These are phyloP conservation scores for Larix kaempferi DNA, from an alignment of 75 land plant genomes.

Conservation along the genomic window DNA sequence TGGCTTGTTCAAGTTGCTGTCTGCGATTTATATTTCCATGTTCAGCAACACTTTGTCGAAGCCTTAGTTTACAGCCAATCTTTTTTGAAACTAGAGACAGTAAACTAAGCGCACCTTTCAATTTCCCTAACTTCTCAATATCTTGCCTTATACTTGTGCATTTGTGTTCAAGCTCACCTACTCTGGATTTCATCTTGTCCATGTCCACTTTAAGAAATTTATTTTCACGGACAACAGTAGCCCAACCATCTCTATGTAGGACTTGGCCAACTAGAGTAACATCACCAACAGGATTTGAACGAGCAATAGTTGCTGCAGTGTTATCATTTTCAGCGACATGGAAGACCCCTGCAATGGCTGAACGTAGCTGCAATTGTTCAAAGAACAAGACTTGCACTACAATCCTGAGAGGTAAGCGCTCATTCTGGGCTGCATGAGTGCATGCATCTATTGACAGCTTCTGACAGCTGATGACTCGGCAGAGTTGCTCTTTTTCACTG, in stretches of 20 bases:
- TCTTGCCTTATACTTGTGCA: slow-evolving; percentile 63
- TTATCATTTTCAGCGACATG: slow-evolving; percentile 41
- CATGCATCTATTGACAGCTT: slow-evolving; percentile 86
- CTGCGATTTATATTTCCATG: slow-evolving; percentile 16
- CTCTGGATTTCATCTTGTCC: slow-evolving; percentile 62
- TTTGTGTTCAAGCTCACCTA: slow-evolving; percentile 69
- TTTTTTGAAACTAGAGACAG: slow-evolving; percentile 24
- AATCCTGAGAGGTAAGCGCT: slow-evolving; percentile 65
- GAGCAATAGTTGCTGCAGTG: slow-evolving; percentile 2
- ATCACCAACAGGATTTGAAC: background rate
- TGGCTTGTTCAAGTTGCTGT: slow-evolving; percentile 21
- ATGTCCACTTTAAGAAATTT: slow-evolving; percentile 61
- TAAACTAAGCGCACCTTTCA: slow-evolving; percentile 29
- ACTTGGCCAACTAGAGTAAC: slow-evolving; percentile 21
- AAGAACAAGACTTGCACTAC: slow-evolving; percentile 83
- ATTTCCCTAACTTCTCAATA: slow-evolving; percentile 53
- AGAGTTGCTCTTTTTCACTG: slow-evolving; percentile 54
- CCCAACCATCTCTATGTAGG: slow-evolving; percentile 56
- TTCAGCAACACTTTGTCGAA: slow-evolving; percentile 21
- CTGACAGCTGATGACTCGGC: slow-evolving; percentile 55
- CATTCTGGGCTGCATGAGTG: slow-evolving; percentile 93
- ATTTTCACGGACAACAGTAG: slow-evolving; percentile 52
- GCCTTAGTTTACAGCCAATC: slow-evolving; percentile 39
- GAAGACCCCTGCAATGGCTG: slow-evolving; percentile 59
- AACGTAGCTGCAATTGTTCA: slow-evolving; percentile 78